phyloP scores from a whole-genome alignment of 345 rosid species.

The Toxicodendron radicans region DNA sequence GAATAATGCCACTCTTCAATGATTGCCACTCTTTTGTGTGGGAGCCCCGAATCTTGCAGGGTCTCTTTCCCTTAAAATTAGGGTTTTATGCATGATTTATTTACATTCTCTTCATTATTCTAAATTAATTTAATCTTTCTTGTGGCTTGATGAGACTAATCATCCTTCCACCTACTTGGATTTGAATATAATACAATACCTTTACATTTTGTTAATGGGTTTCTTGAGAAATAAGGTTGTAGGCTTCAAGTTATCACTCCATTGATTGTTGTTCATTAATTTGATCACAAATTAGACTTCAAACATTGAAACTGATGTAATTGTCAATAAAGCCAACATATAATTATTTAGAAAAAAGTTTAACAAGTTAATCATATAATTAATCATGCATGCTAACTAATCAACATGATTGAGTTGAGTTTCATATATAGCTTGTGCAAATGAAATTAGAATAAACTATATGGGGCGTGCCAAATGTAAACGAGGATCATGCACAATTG shows the following conservation, averaged over 20 bases:
- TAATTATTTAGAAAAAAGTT: too few relatives aligned
- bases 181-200: neutral
- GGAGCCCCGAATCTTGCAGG: conserved; percentile 38
- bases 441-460: neutral
- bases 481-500: neutral
- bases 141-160: conserved; percentile 34
- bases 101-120: conserved; percentile 3
- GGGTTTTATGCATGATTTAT: conserved; percentile 9
- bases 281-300: too few relatives aligned
- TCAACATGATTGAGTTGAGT: too few relatives aligned
- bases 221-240: conserved; percentile 25
- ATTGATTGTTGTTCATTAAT: neutral
- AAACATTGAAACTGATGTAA: too few relatives aligned
- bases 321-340: too few relatives aligned
- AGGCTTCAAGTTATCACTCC: conserved; percentile 1
- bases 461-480: neutral
- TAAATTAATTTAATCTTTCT: conserved; percentile 14
- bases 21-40: conserved; percentile 50
- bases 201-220: conserved; percentile 6
- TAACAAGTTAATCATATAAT: too few relatives aligned
- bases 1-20: conserved; percentile 43
- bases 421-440: neutral
- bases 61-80: conserved; percentile 35
- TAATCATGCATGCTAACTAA: too few relatives aligned
- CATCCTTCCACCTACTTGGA: conserved; percentile 42